Conservation (phyloP, 192 early-diverging fungal genomes). For the Umbelopsis vinacea region DNA sequence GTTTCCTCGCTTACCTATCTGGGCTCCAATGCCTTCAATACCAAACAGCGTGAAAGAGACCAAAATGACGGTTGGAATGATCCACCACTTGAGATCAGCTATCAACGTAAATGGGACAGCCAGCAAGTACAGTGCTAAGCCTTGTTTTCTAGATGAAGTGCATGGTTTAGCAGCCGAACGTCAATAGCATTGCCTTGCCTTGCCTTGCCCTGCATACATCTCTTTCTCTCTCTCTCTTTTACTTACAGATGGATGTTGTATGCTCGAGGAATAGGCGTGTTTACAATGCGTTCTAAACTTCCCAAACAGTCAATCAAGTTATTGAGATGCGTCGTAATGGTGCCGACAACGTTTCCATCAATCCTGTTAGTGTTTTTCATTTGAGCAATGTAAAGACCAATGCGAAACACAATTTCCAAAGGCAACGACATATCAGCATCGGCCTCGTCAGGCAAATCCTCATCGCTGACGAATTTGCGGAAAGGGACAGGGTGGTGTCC, state of each 20-base stretch:
- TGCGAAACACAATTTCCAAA: constrained; percentile 50
- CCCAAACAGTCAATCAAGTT: constrained; percentile 61
- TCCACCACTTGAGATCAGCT: constrained; percentile 58
- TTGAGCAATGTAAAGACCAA: constrained; percentile 56
- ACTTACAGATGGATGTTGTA: constrained; percentile 76
- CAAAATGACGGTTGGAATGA: constrained; percentile 35
- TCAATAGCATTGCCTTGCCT: neutral
- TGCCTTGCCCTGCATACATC: neutral
- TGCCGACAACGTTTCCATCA: constrained; percentile 52
- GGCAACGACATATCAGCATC: constrained; percentile 54
- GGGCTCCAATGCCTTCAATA: constrained; percentile 77
- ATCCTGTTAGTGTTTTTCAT: constrained; percentile 51
- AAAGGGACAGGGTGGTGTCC: neutral
- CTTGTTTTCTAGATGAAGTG: constrained; percentile 61
- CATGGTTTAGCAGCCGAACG: neutral
- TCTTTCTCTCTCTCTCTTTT: neutral
- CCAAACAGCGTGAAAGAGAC: constrained; percentile 72
- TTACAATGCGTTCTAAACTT: constrained; percentile 70
- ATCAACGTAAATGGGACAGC: constrained; percentile 78
- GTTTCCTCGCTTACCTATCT: constrained; percentile 62
- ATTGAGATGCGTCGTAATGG: constrained; percentile 56
- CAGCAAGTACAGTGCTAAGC: constrained; percentile 67
- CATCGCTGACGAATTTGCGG: constrained; percentile 31
- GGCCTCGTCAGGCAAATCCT: constrained; percentile 44
- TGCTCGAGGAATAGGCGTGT: constrained; percentile 76